Evolutionary conservation across 768 basidiomycete species (phyloP), one percentile per base, ranked within the genome.

Genomic region (Macrolepiota dolichaula): DNA sequence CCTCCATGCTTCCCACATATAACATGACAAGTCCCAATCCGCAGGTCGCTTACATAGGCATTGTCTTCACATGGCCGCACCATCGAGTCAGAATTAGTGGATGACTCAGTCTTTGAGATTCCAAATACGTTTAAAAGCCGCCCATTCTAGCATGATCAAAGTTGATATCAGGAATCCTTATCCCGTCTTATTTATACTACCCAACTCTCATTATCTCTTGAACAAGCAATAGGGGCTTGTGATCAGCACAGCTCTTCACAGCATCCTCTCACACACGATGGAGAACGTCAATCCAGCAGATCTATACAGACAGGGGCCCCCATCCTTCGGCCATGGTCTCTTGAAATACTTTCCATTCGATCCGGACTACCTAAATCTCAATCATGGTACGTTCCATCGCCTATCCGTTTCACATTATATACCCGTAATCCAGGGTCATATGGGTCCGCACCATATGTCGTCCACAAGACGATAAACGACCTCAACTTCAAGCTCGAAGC

Each of bases 321-420:
- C 75, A 4, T 52, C 72, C 1, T 88, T 90, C 51, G 89, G 89
- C 0, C 85, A 83, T 65, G 74, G 71, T 4, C 69, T 83, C 65
- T 81, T 77, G 57, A 78, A 81, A 50, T 80, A 82, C 55, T 89
- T 82, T 57, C 77, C 75, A 22, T 79, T 89, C 24, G 82, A 85
- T 44, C 76, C 84, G 4, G 75, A 77, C 42, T 89, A 88, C 61
- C 68, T 85, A 52, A 87, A 89, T 65, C 72, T 91, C 51, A 89
- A 91, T 67, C 77, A 85, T 55, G 88, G 89, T 86, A 55, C 32
- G 76, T 61, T 50, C 12, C 27, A 29, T 37, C 47, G 17, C 2
- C 15, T 25, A 15, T 25, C 35, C 24, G 15, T 13, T 19, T 24
- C 6, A 25, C 11, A 27, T 54, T 58, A 53, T 27, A 19, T 42